Base-by-base conservation (phyloP, 176 grass and related monocot genomes). In the Metroxylon sagu region DNA sequence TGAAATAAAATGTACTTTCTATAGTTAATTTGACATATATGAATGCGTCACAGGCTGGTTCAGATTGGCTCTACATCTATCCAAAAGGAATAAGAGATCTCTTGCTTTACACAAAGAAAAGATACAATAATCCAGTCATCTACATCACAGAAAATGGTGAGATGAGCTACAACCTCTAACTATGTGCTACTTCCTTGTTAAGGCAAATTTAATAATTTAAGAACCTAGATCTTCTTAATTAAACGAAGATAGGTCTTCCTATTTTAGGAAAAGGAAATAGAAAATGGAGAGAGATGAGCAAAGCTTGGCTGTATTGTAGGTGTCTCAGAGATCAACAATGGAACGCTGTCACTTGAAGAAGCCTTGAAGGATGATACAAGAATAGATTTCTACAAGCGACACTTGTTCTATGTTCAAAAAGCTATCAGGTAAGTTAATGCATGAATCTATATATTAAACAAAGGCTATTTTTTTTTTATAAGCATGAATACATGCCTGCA, bases 31-130 rank as follows among this genome's bases (percentile, higher is more conserved):
- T 10, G 8, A 43, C 1, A 43, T 12, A 43, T 23, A 1, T 23
- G 21, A 5, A 12, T 43, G 35, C 35, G 2, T 43, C 35, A 39
- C 18, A 79, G 48, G 58, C 71, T 61, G 71, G 61, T 66, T 50
- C 70, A 5, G 14, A 49, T 19, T 71, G 79, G 53, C 71, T 92
- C 60, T 84, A 83, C 64, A 68, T 71, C 8, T 81, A 75, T 58
- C 80, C 80, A 0, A 16, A 26, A 0, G 88, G 88, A 5, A 52
- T 93, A 25, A 74, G 48, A 15, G 75, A 79, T 30, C 76, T 83
- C 5, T 57, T 93, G 60, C 65, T 77, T 21, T 93, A 93, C 54
- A 83, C 76, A 14, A 73, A 66, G 16, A 57, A 48, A 1, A 83
- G 56, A 30, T 93, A 93, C 71, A 66, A 76, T 23, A 52, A 66